Evolutionary conservation across 1,139 yeast genomes (phyloP).

Genomic region (Martiniozyma asiatica): DNA sequence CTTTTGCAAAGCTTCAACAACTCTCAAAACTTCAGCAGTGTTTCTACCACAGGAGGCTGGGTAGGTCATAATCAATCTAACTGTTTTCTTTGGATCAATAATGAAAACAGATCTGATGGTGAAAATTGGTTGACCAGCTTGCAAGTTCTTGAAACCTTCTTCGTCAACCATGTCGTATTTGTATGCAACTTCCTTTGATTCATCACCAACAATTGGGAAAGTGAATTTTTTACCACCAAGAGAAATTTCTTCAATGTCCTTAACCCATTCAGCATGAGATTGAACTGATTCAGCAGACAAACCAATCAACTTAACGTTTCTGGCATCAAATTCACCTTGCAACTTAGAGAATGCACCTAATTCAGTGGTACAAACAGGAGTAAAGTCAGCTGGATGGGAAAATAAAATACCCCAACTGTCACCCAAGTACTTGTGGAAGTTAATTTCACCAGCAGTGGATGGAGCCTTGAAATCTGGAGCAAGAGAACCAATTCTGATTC

Average conservation of each 20-base stretch:
- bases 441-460: constrained; percentile 63
- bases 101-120: constrained; percentile 83
- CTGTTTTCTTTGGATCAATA: constrained; percentile 78
- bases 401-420: constrained; percentile 75
- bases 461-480: constrained; percentile 81
- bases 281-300: constrained; percentile 71
- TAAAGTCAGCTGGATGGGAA: constrained; percentile 90
- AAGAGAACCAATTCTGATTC: constrained; percentile 49
- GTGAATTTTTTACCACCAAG: constrained; percentile 52
- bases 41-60: constrained; percentile 92
- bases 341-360: constrained; percentile 82
- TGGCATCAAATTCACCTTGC: constrained; percentile 70
- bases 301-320: constrained; percentile 77
- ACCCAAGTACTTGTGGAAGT: constrained; percentile 71
- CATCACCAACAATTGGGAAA: constrained; percentile 84
- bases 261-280: constrained; percentile 71
- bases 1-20: constrained; percentile 72
- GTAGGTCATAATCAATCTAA: constrained; percentile 71
- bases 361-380: constrained; percentile 93
- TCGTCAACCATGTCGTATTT: constrained; percentile 86
- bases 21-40: constrained; percentile 78
- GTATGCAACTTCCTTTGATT: constrained; percentile 67
- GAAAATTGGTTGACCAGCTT: constrained; percentile 43
- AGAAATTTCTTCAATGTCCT: constrained; percentile 73
- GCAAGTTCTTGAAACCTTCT: constrained; percentile 70